These are phyloP conservation scores for Tulasnella sp. DNA, from an alignment of 768 basidiomycete genomes.

Conservation along the genomic window DNA sequence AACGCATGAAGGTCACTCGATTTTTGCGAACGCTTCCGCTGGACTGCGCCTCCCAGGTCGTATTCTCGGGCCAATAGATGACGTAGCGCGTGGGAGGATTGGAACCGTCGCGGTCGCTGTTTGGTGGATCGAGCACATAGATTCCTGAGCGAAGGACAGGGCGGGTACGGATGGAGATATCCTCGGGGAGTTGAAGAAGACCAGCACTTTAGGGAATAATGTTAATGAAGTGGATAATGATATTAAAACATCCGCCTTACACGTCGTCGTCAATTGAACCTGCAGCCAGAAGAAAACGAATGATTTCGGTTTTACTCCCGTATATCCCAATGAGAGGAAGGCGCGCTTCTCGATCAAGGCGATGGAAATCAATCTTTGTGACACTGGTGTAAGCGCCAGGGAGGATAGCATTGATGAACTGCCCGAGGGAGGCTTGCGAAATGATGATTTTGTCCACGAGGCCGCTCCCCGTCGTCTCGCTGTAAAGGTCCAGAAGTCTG, in stretches of 20 bases:
- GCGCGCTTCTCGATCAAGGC: slow-evolving; percentile 31
- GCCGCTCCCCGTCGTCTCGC: background rate
- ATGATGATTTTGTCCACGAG: slow-evolving; percentile 47
- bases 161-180: background rate
- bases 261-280: slow-evolving; percentile 26
- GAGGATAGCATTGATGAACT: slow-evolving; percentile 36
- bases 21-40: slow-evolving; percentile 31
- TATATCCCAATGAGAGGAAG: slow-evolving; percentile 48
- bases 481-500: slow-evolving; percentile 30
- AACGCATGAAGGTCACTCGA: slow-evolving; percentile 51
- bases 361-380: slow-evolving; percentile 45
- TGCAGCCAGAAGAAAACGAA: slow-evolving; percentile 31
- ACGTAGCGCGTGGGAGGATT: slow-evolving; percentile 29
- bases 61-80: slow-evolving; percentile 47
- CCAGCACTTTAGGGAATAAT: background rate
- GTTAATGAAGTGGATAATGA: background rate
- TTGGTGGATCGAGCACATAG: background rate
- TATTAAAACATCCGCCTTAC: background rate
- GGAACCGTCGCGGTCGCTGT: background rate
- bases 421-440: slow-evolving; percentile 35
- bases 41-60: slow-evolving; percentile 39
- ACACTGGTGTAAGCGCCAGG: slow-evolving; percentile 43
- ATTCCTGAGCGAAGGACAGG: slow-evolving; percentile 2
- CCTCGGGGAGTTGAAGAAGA: background rate
- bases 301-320: slow-evolving; percentile 41